phyloP scores from a whole-genome alignment of 768 basidiomycete species.

The Pholiota conissans region DNA sequence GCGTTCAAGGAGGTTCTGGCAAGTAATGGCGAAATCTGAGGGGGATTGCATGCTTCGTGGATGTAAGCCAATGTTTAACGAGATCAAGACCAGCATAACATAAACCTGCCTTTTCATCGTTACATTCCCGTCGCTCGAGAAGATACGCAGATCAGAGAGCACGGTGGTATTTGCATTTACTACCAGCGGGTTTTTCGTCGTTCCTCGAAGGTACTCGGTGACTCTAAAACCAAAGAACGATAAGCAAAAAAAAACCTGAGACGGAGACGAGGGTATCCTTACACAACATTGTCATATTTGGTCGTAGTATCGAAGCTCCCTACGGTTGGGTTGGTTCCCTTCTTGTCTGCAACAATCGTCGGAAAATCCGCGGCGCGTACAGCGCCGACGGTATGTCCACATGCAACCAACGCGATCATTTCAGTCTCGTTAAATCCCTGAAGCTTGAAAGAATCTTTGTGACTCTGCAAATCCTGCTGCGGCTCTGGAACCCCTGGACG shows the following conservation, averaged over 20 bases:
- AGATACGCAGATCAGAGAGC: conserved; percentile 39
- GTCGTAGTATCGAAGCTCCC: conserved; percentile 1
- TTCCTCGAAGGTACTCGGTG: conserved; percentile 37
- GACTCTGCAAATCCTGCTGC: conserved; percentile 30
- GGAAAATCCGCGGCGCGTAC: conserved; percentile 40
- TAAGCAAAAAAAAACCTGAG: not conserved
- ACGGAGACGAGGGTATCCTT: conserved; percentile 4
- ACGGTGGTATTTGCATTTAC: conserved; percentile 30
- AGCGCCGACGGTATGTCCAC: conserved; percentile 43
- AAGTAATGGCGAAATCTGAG: conserved; percentile 28
- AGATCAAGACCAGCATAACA: not conserved
- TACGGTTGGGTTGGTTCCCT: not conserved
- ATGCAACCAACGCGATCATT: conserved; percentile 43
- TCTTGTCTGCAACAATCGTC: conserved; percentile 22
- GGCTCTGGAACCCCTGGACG: conserved; percentile 38
- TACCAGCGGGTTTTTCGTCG: conserved; percentile 38
- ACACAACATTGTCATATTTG: conserved; percentile 18
- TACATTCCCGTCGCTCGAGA: conserved; percentile 35
- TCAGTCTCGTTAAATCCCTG: conserved; percentile 38
- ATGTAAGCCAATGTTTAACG: not conserved
- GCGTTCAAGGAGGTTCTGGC: conserved; percentile 32
- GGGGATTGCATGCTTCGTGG: conserved; percentile 7
- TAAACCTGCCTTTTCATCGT: conserved; percentile 35
- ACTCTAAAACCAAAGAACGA: conserved; percentile 23
- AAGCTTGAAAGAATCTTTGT: conserved; percentile 30